These are phyloP conservation scores for Ganoderma meredithae DNA, from an alignment of 1,284 basidiomycete genomes.

Conservation along the genomic window DNA sequence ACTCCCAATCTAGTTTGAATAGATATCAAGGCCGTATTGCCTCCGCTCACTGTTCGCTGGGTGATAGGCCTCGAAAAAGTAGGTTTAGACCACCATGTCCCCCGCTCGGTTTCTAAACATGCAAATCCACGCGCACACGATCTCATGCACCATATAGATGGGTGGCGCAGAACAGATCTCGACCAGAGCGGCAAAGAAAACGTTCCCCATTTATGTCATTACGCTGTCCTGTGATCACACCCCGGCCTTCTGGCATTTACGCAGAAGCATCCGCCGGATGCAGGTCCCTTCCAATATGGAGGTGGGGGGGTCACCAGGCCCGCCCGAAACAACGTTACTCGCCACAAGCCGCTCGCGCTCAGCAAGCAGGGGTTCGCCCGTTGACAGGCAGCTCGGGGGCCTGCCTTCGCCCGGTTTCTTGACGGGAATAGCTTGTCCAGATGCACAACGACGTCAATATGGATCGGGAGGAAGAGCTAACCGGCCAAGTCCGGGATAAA, in stretches of 20 bases:
- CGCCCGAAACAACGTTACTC: conserved; percentile 21
- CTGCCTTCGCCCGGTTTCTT: not conserved
- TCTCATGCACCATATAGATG: not conserved
- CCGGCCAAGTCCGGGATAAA: conserved; percentile 31
- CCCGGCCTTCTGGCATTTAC: conserved; percentile 21
- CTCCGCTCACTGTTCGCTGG: not conserved
- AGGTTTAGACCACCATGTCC: not conserved
- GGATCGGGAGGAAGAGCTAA: conserved; percentile 22
- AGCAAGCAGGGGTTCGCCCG: not conserved
- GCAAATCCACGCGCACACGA: conserved; percentile 6
- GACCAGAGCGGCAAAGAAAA: conserved; percentile 15
- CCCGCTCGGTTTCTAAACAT: not conserved
- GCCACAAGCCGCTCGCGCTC: conserved; percentile 7
- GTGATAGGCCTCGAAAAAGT: not conserved
- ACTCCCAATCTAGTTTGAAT: conserved; percentile 8
- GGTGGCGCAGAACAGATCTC: conserved; percentile 12
- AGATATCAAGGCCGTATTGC: not conserved
- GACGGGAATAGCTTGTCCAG: conserved; percentile 1
- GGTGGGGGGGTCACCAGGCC: conserved; percentile 26
- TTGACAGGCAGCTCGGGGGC: not conserved
- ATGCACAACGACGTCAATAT: conserved; percentile 25
- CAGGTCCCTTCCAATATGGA: conserved; percentile 19
- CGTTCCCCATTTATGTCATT: conserved; percentile 28
- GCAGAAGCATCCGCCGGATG: conserved; percentile 13
- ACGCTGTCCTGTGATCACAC: conserved; percentile 31